A percentile compares a stretch with the other conserved stretches of the same genome.
These are phyloP conservation scores for Colletotrichum scovillei DNA, from an alignment of 2,329 filamentous ascomycete species.

Conservation along the genomic window DNA sequence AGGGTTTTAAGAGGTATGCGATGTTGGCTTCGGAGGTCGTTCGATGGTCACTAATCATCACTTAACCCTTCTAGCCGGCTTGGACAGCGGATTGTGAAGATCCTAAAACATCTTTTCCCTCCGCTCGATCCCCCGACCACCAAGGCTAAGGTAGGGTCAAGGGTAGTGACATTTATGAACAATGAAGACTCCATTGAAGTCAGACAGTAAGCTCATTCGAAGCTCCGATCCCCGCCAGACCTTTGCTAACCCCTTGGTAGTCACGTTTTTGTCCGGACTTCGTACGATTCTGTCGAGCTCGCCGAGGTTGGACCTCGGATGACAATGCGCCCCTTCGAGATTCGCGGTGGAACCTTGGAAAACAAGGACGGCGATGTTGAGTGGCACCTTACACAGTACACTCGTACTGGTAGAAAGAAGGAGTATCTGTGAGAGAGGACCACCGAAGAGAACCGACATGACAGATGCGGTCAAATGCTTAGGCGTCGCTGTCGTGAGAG, in stretches of 20 bases:
- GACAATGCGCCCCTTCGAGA: slow-evolving; percentile 88
- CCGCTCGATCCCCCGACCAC: slow-evolving; percentile 81
- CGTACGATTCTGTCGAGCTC: slow-evolving; percentile 85
- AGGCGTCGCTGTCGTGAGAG: not conserved
- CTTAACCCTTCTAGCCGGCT: slow-evolving; percentile 67
- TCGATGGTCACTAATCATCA: not conserved
- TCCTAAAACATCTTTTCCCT: slow-evolving; percentile 94
- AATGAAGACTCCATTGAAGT: slow-evolving; percentile 90
- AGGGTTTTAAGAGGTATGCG: slow-evolving; percentile 74
- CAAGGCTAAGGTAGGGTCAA: slow-evolving; percentile 82
- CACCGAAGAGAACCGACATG: not conserved
- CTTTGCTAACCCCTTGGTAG: slow-evolving; percentile 20
- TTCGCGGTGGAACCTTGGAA: slow-evolving; percentile 89
- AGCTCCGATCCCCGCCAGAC: not conserved
- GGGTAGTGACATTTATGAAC: slow-evolving; percentile 82
- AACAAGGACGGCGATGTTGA: slow-evolving; percentile 96
- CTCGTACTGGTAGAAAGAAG: slow-evolving; percentile 93
- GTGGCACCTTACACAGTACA: slow-evolving; percentile 97
- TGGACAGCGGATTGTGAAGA: slow-evolving; percentile 85
- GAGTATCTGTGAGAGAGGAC: slow-evolving; percentile 78
- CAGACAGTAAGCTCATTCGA: slow-evolving; percentile 55
- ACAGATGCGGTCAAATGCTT: not conserved
- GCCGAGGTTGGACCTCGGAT: slow-evolving; percentile 85
- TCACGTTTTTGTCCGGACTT: slow-evolving; percentile 90
- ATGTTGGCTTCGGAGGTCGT: not conserved